Conservation (phyloP, 1,284 basidiomycete genomes). For the Marasmius sp. region DNA sequence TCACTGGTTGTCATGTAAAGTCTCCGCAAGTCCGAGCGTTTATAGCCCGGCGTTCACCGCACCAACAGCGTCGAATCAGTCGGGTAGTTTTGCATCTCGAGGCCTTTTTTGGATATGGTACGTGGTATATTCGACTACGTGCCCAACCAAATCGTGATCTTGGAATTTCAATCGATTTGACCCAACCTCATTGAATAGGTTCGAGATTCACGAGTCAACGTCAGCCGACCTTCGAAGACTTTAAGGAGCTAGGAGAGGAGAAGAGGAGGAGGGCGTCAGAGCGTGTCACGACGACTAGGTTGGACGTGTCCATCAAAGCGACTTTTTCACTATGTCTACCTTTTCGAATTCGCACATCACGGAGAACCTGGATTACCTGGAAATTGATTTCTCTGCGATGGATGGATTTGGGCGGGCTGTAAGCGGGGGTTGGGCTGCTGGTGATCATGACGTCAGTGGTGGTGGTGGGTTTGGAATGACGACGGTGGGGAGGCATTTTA, state of each 20-base stretch:
- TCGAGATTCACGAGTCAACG: constrained; percentile 44
- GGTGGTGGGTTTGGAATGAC: not conserved
- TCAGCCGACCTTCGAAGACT: constrained; percentile 54
- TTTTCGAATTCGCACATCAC: not conserved
- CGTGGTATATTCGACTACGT: constrained; percentile 64
- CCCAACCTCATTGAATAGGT: constrained; percentile 45
- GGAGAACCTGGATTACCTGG: not conserved
- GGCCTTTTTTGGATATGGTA: constrained; percentile 59
- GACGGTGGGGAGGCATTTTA: not conserved
- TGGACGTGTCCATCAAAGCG: constrained; percentile 6
- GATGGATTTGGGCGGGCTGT: not conserved
- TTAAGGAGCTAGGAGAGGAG: constrained; percentile 25
- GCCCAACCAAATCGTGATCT: constrained; percentile 56
- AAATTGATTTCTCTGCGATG: not conserved
- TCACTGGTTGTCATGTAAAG: constrained; percentile 53
- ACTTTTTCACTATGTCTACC: not conserved
- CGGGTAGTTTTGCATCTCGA: constrained; percentile 67
- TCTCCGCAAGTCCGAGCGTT: constrained; percentile 6
- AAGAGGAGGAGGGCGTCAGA: not conserved
- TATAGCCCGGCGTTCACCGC: no score
- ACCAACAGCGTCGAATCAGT: constrained; percentile 26
- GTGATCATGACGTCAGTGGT: no score
- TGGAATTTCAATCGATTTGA: constrained; percentile 63
- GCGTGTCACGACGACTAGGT: not conserved
- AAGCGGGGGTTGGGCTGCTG: constrained; percentile 22